Base-by-base conservation (phyloP, 805 yeast species). In the Clavispora carvajalis region DNA sequence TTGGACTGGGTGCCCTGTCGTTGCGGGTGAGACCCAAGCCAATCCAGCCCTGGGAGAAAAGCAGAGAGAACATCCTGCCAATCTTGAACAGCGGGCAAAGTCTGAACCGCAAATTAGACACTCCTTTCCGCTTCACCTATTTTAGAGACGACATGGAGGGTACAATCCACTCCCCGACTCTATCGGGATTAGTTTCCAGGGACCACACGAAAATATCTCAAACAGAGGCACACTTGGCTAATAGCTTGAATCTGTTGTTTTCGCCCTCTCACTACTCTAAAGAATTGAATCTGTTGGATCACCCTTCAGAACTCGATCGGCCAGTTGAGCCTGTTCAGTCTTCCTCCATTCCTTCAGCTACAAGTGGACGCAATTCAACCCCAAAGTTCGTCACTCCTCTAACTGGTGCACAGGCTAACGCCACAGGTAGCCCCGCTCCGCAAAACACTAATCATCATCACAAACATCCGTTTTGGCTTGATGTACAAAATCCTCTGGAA, bases 401-500 rank as follows among this genome's bases (percentile, higher is more conserved):
- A 9, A 5, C 24, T 7, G 31, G 21, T 7, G 16, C 41, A 3
- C 36, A 34, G n/a, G 17, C 28, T n/a, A 29, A 30, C 17, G 37
- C 40, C 9, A 22, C 36, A 4, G 35, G 41, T 17, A 16, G 41
- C n/a, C 39, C 37, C 1, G 50, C 42, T 6, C 51, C 57, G 1
- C 30, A 44, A 37, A 36, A 37, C 22, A 15, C 36, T 1, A 49
- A 40, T 8, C 51, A 56, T 1, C 30, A 45, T 37, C 37, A 38
- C 22, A 35, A 38, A n/a, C 53, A 52, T n/a, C 73, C 74, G 1
- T 69, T 69, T 47, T 91, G 99, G 99, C 71, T 91, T 9, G 98
- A 91, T 60, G 85, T 91, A 10, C 66, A 86, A 42, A 84, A 87
- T 54, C 99, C 99, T 9, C 85, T 95, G 0, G 98, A 93, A 55